Conservation (phyloP, 2,329 filamentous ascomycete genomes). For the Mariannaea elegans region DNA sequence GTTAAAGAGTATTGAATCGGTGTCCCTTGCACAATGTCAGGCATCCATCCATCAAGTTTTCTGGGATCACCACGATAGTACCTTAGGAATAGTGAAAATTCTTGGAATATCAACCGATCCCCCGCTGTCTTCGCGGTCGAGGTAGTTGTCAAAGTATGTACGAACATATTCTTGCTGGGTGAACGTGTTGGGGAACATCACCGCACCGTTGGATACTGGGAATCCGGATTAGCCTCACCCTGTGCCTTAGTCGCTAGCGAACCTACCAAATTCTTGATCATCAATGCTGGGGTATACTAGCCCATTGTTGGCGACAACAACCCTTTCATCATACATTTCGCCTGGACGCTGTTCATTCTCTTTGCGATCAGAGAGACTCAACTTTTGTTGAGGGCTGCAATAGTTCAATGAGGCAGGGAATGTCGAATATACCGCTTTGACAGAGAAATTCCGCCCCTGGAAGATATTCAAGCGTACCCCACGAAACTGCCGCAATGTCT, state of each 20-base stretch:
- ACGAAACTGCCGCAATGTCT: too few relatives aligned
- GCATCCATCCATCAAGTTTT: too few relatives aligned
- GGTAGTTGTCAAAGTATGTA: conserved; percentile 22
- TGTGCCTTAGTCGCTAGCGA: too few relatives aligned
- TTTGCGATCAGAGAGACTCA: conserved; percentile 17
- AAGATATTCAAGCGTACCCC: neutral
- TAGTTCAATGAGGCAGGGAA: conserved; percentile 27
- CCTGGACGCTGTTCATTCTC: neutral
- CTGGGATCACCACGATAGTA: too few relatives aligned
- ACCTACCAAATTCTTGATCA: neutral
- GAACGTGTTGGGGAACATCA: conserved; percentile 36
- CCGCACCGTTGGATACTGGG: conserved; percentile 28
- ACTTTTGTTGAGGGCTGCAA: conserved; percentile 19
- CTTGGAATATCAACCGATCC: conserved; percentile 13
- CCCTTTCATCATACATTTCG: conserved; percentile 19
- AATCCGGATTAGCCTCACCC: neutral
- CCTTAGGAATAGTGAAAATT: conserved; percentile 28
- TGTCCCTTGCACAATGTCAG: conserved; percentile 10
- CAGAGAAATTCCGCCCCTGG: conserved; percentile 13
- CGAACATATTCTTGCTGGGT: conserved; percentile 29
- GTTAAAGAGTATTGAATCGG: conserved; percentile 27
- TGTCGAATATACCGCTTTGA: conserved; percentile 26
- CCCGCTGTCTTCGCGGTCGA: conserved; percentile 25
- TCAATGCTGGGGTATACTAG: conserved; percentile 27
- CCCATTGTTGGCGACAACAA: conserved; percentile 14